Conservation (phyloP, 805 yeast species). For the Alloascoidea africana region DNA sequence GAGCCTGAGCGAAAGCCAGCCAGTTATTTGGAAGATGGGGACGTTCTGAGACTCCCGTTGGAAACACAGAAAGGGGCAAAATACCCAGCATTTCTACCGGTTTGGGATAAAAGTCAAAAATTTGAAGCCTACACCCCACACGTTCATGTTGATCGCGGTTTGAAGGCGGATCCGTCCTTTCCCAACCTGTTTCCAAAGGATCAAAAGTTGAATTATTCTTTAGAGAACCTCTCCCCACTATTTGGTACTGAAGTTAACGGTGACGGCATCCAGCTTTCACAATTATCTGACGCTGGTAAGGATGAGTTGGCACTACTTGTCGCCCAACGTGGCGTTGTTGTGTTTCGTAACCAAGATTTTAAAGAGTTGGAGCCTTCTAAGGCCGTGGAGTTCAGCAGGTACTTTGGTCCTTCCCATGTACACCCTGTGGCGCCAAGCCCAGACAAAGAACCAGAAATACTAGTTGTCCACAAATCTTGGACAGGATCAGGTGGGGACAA, state of each 20-base stretch:
- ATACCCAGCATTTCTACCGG: constrained; percentile 32
- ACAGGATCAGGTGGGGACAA: no score
- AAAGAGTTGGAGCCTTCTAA: constrained; percentile 20
- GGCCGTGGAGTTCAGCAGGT: constrained; percentile 33
- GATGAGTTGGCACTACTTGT: constrained; percentile 51
- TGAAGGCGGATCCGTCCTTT: constrained; percentile 43
- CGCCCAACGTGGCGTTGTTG: constrained; percentile 56
- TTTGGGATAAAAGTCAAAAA: constrained; percentile 49
- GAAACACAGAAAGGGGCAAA: constrained; percentile 1
- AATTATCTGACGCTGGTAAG: constrained; percentile 32
- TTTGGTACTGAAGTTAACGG: constrained; percentile 55
- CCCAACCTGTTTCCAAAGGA: constrained; percentile 30
- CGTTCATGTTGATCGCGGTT: constrained; percentile 44
- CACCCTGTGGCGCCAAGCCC: constrained; percentile 70
- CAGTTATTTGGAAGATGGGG: neutral
- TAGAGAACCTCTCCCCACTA: constrained; percentile 41
- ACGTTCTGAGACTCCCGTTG: neutral
- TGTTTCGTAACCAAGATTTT: constrained; percentile 52
- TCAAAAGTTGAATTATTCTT: neutral
- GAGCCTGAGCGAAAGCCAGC: no score
- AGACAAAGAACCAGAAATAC: constrained; percentile 39
- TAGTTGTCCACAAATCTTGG: constrained; percentile 44
- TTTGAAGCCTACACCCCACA: constrained; percentile 31
- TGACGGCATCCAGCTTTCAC: constrained; percentile 42
- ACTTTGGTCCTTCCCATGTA: constrained; percentile 58